Conservation (phyloP, 306 rosid genomes). For the Geum urbanum region DNA sequence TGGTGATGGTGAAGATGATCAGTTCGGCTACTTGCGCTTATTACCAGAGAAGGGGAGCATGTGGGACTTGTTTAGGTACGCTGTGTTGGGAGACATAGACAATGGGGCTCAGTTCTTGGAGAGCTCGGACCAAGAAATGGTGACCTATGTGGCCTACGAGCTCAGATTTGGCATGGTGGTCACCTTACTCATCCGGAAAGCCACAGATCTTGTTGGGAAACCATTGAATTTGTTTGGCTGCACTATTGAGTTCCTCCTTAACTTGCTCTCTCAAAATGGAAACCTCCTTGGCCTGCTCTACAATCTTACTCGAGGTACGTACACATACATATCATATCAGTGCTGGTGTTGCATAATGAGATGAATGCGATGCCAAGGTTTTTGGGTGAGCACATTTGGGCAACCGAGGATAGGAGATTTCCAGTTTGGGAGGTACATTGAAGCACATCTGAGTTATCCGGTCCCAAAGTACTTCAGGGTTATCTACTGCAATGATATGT, state of each 20-base stretch:
- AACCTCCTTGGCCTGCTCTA: slow-evolving; percentile 41
- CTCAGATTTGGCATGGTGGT: slow-evolving; percentile 51
- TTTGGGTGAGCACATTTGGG: slow-evolving; percentile 61
- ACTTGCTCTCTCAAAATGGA: slow-evolving; percentile 53
- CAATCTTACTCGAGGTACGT: slow-evolving; percentile 45
- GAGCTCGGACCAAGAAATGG: slow-evolving; percentile 26
- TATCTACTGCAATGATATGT: slow-evolving; percentile 73
- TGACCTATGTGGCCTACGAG: slow-evolving; percentile 23
- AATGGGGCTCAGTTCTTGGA: slow-evolving; percentile 38
- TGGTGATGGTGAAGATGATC: slow-evolving; percentile 9
- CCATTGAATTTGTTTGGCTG: slow-evolving; percentile 59
- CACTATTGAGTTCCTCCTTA: slow-evolving; percentile 54
- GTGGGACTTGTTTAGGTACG: slow-evolving; percentile 39
- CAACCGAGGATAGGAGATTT: slow-evolving; percentile 64
- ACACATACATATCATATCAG: slow-evolving; percentile 9
- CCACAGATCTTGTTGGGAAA: slow-evolving; percentile 40
- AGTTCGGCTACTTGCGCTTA: slow-evolving; percentile 41
- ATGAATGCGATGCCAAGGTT: slow-evolving; percentile 46
- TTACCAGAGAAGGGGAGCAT: slow-evolving; percentile 55
- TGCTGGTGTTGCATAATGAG: slow-evolving; percentile 58
- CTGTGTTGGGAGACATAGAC: slow-evolving; percentile 21
- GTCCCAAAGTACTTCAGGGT: slow-evolving; percentile 62
- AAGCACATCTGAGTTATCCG: slow-evolving; percentile 40
- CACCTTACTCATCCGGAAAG: slow-evolving; percentile 43
- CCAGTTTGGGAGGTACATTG: slow-evolving; percentile 57